Conservation (phyloP, 306 rosid species). For the Castanospermum australe region DNA sequence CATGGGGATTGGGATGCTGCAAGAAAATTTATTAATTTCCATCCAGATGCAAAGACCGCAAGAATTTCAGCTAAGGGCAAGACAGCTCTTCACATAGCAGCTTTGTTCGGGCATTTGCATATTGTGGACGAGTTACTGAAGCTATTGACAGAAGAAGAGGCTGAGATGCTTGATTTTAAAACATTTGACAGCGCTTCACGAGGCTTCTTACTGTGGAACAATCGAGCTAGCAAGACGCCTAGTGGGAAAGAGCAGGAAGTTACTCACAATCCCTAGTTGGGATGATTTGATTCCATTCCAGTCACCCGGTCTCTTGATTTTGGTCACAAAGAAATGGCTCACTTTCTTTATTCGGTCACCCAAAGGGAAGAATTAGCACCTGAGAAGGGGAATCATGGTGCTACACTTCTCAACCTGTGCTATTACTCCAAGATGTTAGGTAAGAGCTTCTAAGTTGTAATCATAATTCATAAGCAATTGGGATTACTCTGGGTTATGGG, state of each 20-base stretch:
- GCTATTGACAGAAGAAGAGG: not conserved
- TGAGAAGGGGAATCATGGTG: not conserved
- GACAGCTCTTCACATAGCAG: not conserved
- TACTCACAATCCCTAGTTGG: not conserved
- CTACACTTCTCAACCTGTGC: not conserved
- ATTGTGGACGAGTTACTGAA: not conserved
- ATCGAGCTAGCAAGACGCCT: not conserved
- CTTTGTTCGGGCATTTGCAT: not conserved
- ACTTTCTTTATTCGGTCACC: not conserved
- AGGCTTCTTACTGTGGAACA: not conserved
- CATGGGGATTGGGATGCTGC: not conserved
- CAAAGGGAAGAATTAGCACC: not conserved
- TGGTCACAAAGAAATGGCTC: not conserved
- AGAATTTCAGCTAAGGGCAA: not conserved
- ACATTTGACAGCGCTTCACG: not conserved
- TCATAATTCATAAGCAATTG: no score
- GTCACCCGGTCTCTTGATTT: not conserved
- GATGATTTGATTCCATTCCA: not conserved
- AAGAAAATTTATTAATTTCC: not conserved
- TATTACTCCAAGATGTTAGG: not conserved
- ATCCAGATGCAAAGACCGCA: not conserved
- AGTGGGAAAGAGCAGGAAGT: not conserved
- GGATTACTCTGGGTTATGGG: no score
- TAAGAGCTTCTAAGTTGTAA: not conserved
- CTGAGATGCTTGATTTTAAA: not conserved